phyloP scores from a whole-genome alignment of 495 filamentous ascomycete species.

The Penicillium fimorum region DNA sequence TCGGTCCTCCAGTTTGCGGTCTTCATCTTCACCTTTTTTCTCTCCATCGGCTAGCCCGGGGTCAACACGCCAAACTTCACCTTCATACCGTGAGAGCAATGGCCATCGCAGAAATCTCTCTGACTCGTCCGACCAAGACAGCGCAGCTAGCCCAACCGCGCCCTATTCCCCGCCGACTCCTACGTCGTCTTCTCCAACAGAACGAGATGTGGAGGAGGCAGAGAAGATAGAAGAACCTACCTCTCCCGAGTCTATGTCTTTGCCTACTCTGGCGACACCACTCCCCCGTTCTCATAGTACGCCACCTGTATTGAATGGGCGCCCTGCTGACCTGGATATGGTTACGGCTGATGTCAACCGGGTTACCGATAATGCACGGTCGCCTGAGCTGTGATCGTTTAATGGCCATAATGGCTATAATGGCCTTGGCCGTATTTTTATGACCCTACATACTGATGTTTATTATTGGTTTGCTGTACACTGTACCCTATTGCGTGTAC shows the following conservation, averaged over 20 bases:
- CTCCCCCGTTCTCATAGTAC: conserved; percentile 39
- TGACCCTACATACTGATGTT: conserved; percentile 1
- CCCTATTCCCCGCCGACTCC: conserved; percentile 51
- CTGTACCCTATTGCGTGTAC: conserved; percentile 8
- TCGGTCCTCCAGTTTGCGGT: conserved; percentile 46
- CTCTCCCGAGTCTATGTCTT: conserved; percentile 20
- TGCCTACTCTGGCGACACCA: conserved; percentile 28
- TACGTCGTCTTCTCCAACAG: conserved; percentile 32
- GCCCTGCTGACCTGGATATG: conserved; percentile 11
- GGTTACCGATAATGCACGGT: conserved; percentile 1
- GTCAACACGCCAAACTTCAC: conserved; percentile 38
- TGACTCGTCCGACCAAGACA: conserved; percentile 39
- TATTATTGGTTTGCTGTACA: conserved; percentile 6
- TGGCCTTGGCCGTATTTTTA: neutral
- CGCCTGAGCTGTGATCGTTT: conserved; percentile 1
- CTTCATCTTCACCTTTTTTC: conserved; percentile 42
- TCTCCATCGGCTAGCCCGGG: conserved; percentile 47
- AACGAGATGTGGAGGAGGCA: conserved; percentile 20
- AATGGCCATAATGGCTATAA: neutral
- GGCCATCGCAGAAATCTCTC: conserved; percentile 43
- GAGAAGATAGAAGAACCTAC: conserved; percentile 9
- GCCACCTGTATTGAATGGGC: conserved; percentile 36
- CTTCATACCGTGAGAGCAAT: conserved; percentile 33
- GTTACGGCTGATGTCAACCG: neutral
- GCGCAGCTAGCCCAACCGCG: conserved; percentile 36